These are phyloP conservation scores for Alternaria sp. DNA, from an alignment of 2,329 filamentous ascomycete species.

Conservation along the genomic window DNA sequence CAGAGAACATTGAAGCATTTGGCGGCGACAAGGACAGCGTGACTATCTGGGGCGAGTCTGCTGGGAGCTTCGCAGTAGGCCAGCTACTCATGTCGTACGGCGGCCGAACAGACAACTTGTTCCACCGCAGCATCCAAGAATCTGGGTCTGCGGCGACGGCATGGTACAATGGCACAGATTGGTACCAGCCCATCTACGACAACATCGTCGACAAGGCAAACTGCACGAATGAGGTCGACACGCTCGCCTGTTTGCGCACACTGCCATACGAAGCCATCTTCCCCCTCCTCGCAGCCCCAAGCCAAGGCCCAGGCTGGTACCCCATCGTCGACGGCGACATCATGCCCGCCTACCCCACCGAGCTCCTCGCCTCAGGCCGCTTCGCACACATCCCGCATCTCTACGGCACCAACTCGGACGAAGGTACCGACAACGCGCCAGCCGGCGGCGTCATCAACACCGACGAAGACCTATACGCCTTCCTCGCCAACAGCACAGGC, in stretches of 20 bases:
- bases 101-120: constrained; percentile 43
- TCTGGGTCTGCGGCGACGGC: constrained; percentile 48
- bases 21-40: constrained; percentile 52
- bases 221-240: constrained; percentile 59
- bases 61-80: constrained; percentile 52
- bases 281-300: constrained; percentile 56
- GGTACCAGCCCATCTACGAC: constrained; percentile 58
- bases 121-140: constrained; percentile 48
- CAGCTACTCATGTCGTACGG: constrained; percentile 45
- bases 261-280: constrained; percentile 67
- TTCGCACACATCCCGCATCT: constrained; percentile 71
- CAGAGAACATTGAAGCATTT: constrained; percentile 53
- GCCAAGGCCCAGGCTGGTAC: constrained; percentile 48
- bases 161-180: constrained; percentile 49
- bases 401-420: constrained; percentile 69
- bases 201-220: constrained; percentile 56
- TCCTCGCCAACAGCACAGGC: constrained; percentile 43
- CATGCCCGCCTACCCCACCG: constrained; percentile 59
- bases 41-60: constrained; percentile 56
- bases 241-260: constrained; percentile 61
- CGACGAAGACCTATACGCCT: constrained; percentile 55
- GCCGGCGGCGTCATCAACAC: constrained; percentile 62
- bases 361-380: constrained; percentile 62
- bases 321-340: constrained; percentile 65
- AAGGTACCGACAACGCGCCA: constrained; percentile 66